Evolutionary conservation across 1,284 basidiomycete genomes (phyloP).

Genomic region (Trichosporon sp.): DNA sequence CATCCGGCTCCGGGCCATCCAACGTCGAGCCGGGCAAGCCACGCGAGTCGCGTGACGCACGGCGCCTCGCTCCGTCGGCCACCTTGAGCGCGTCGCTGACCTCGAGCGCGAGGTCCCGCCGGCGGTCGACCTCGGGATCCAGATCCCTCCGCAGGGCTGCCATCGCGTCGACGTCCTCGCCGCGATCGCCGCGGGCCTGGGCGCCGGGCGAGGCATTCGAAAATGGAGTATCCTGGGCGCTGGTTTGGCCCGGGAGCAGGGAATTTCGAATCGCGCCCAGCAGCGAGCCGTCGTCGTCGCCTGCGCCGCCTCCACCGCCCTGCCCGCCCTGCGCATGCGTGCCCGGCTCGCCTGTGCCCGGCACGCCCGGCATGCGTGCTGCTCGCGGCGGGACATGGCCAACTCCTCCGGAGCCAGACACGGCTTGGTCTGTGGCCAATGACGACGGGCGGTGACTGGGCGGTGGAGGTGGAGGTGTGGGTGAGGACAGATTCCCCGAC

Average conservation of each 20-base stretch:
- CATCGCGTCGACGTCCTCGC: conserved; percentile 7
- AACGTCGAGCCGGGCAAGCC: neutral
- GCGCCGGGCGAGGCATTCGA: conserved; percentile 6
- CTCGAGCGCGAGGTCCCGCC: neutral
- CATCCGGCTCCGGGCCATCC: neutral
- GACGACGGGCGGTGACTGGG: neutral
- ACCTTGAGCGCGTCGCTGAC: conserved; percentile 16
- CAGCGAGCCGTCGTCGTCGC: conserved; percentile 24
- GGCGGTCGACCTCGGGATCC: neutral
- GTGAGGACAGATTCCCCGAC: neutral
- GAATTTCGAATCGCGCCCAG: conserved; percentile 11
- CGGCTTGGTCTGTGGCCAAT: neutral
- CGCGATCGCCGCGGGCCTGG: conserved; percentile 13
- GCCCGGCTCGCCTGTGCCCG: neutral
- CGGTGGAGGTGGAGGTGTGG: conserved; percentile 2
- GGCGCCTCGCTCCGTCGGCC: conserved; percentile 14
- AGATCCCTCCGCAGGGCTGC: neutral
- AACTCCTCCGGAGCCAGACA: neutral
- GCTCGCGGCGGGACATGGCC: neutral
- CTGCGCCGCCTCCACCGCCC: conserved; percentile 10
- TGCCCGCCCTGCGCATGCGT: neutral
- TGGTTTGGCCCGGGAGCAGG: neutral
- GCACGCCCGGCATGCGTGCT: neutral
- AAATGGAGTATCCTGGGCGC: neutral
- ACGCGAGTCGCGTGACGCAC: neutral